A percentile compares a stretch with the other conserved stretches of the same genome.
These are phyloP conservation scores for Scutellaria baicalensis DNA, from an alignment of 257 asterid genomes.

Conservation along the genomic window DNA sequence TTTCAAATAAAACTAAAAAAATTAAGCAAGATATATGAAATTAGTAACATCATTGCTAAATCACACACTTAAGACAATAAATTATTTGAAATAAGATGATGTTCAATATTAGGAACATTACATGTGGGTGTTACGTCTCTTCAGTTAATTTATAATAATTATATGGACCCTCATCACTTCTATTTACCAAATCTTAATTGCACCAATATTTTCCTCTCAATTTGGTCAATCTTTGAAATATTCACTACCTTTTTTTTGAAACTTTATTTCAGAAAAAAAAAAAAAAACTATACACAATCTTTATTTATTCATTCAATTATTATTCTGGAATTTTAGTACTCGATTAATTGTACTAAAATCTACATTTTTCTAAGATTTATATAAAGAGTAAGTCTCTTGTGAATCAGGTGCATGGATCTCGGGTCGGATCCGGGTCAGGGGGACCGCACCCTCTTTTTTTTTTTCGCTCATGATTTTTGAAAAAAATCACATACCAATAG, in stretches of 20 bases:
- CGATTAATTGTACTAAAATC: no score
- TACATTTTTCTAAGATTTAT: no score
- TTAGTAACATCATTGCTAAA: not conserved
- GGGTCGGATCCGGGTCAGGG: no score
- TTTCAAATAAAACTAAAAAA: not conserved
- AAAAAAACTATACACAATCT: no score
- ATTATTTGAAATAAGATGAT: conserved; percentile 14
- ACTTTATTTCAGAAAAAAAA: not conserved
- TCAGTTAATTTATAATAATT: conserved; percentile 12
- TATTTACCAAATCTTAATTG: not conserved
- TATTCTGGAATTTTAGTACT: no score
- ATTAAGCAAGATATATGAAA: not conserved
- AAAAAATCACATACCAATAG: no score
- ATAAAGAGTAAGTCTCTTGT: no score
- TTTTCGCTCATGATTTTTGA: no score
- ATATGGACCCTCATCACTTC: conserved; percentile 5
- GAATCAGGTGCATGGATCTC: no score
- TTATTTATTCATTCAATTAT: no score
- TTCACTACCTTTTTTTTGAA: not conserved
- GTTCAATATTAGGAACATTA: conserved; percentile 2
- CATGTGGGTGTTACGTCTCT: conserved; percentile 20
- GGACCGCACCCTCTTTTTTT: no score
- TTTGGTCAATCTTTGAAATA: conserved; percentile 11
- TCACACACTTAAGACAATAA: not conserved
- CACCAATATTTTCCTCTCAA: not conserved